Percentiles rank a stretch among this genome's conserved stretches.
Conservation (phyloP, 352 stramenopile genomes). For the Pythium graminicola region DNA sequence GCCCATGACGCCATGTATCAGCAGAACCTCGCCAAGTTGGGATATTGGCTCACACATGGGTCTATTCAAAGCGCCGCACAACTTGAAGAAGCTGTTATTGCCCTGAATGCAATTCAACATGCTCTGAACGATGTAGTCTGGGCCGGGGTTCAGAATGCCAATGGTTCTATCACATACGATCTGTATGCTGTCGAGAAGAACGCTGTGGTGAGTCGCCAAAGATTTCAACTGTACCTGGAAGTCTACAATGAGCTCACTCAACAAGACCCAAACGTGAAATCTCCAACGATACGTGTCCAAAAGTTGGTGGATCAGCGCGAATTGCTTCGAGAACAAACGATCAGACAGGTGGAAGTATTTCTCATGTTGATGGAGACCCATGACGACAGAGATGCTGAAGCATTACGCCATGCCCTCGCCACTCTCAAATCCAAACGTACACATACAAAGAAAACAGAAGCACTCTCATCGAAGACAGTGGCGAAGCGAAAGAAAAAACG, state of each 20-base stretch:
- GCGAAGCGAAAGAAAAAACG: neutral
- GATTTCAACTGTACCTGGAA: conserved; percentile 24
- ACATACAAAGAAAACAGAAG: neutral
- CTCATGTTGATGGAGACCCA: neutral
- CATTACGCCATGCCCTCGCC: neutral
- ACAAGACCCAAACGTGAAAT: neutral
- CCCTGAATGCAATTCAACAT: conserved; percentile 22
- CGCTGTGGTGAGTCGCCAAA: conserved; percentile 37
- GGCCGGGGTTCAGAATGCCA: conserved; percentile 20
- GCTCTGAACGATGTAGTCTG: conserved; percentile 18
- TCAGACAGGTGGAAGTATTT: neutral
- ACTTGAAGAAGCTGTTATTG: conserved; percentile 29
- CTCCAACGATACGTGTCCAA: neutral
- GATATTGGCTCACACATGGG: conserved; percentile 33
- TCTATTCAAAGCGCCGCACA: conserved; percentile 21
- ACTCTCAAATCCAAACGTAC: neutral
- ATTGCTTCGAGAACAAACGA: neutral
- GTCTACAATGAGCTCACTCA: neutral
- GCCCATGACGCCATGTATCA: conserved; percentile 51
- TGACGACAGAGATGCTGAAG: neutral
- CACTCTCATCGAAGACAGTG: neutral
- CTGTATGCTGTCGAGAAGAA: conserved; percentile 50
- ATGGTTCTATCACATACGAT: conserved; percentile 33
- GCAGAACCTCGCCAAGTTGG: conserved; percentile 29
- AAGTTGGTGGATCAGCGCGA: neutral